Base-by-base conservation (phyloP, 2,329 filamentous ascomycete genomes). In the Lasiodiplodia gonubiensis region DNA sequence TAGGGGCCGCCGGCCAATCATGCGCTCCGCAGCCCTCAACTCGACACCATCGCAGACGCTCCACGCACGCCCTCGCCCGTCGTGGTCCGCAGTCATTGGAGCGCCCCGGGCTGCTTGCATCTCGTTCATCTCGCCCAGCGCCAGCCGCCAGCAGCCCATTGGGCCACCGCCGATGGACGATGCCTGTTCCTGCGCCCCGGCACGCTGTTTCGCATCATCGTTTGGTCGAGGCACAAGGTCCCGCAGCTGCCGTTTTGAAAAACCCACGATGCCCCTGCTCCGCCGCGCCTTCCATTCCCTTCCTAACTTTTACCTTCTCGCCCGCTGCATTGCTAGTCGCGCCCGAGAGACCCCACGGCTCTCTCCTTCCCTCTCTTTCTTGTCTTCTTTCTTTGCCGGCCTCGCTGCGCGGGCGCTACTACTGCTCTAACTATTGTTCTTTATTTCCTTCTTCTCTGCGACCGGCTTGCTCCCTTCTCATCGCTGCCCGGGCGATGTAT, bases 281-380 rank as follows among this genome's bases (percentile, higher is more conserved):
- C 57, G 25, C 10, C 25, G 18, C 21, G 23, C 39, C 55, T 60
- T 60, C 57, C 57, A n/a, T 48, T 60, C 57, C 39, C 48, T 60
- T 60, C 57, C 63, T 25, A 52, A 39, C 46, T 49, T 57, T 57
- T 57, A 66, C 63, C 51, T 55, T 66, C 51, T 23, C 18, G 23
- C 63, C 51, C 55, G 48, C 37, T 46, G 46, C 57, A 48, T 60
- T 60, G 57, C 57, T 60, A 49, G 39, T 49, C 11, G 25, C 27
- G 57, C 57, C 57, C 21, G 39, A 60, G 57, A 60, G 57, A 25
- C 35, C 55, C 33, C 54, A 39, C 69, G 65, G 63, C 33, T 30
- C 54, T 21, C 59, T 64, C 66, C 66, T 68, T 65, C 68, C 65
- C 65, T 69, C 66, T 59, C 25, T 60, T 68, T 70, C 59, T 27